Percentiles rank a stretch among this genome's conserved stretches.
Conservation (phyloP, 257 asterid genomes). For the Nyctanthes arbortristis region DNA sequence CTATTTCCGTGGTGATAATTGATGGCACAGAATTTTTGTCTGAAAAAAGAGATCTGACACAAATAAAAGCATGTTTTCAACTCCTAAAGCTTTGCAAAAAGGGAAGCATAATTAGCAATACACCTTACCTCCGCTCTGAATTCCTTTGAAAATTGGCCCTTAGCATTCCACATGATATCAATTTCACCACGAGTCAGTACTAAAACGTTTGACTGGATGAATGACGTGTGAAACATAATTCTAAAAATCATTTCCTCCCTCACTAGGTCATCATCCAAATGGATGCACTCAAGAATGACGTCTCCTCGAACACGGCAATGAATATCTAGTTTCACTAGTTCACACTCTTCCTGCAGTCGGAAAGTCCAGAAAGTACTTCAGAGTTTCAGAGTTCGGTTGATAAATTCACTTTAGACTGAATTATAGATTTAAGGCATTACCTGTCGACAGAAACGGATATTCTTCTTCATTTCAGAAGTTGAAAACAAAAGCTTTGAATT, state of each 20-base stretch:
- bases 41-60: conserved; percentile 87
- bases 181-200: conserved; percentile 83
- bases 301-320: conserved; percentile 84
- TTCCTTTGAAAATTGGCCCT: conserved; percentile 74
- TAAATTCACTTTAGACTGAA: conserved; percentile 24
- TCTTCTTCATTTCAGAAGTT: conserved; percentile 54
- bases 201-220: conserved; percentile 80
- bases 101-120: conserved; percentile 33
- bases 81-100: conserved; percentile 38
- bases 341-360: conserved; percentile 84
- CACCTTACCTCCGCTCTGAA: conserved; percentile 86
- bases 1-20: conserved; percentile 47
- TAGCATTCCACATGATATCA: conserved; percentile 89
- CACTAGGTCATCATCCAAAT: conserved; percentile 79
- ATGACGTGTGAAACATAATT: conserved; percentile 92
- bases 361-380: conserved; percentile 29
- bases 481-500: conserved; percentile 89
- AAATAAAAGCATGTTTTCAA: conserved; percentile 44
- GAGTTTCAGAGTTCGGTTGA: conserved; percentile 15
- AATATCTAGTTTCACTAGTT: conserved; percentile 74
- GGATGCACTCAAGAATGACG: conserved; percentile 90
- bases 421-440: conserved; percentile 43
- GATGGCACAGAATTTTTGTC: conserved; percentile 77
- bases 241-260: conserved; percentile 90
- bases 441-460: conserved; percentile 66